Evolutionary conservation across 352 stramenopile species (phyloP).

Genomic region (Phytophthora uliginosa): DNA sequence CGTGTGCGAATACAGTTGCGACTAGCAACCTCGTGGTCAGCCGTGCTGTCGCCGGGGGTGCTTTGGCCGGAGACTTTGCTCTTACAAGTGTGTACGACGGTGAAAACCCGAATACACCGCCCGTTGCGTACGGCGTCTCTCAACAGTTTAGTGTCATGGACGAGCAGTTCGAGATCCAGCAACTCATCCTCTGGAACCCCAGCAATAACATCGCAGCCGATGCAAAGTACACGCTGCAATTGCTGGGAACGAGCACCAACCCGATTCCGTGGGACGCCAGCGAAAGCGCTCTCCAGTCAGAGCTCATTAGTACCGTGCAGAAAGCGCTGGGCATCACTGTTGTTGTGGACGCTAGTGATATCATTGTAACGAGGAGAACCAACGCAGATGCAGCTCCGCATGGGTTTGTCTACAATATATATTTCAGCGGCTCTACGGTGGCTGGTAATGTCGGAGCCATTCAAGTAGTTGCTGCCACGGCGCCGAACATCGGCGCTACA

Average conservation of each 20-base stretch:
- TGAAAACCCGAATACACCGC: slow-evolving; percentile 45
- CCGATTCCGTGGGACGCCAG: slow-evolving; percentile 67
- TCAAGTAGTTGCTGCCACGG: slow-evolving; percentile 15
- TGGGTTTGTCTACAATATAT: slow-evolving; percentile 79
- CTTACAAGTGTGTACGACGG: slow-evolving; percentile 60
- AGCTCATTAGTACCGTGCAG: slow-evolving; percentile 27
- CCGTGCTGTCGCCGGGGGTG: slow-evolving; percentile 34
- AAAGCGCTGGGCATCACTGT: background rate
- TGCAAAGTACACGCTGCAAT: background rate
- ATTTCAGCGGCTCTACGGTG: slow-evolving; percentile 66
- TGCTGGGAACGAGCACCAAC: slow-evolving; percentile 20
- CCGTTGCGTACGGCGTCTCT: slow-evolving; percentile 64
- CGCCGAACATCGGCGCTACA: slow-evolving; percentile 40
- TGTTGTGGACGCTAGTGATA: slow-evolving; percentile 37
- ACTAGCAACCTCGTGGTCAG: slow-evolving; percentile 31
- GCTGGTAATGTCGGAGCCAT: slow-evolving; percentile 41
- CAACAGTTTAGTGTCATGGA: slow-evolving; percentile 73
- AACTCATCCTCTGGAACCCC: slow-evolving; percentile 57
- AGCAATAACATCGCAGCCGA: background rate
- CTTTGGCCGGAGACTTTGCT: slow-evolving; percentile 46
- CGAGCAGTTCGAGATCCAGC: slow-evolving; percentile 71
- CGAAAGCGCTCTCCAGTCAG: slow-evolving; percentile 40
- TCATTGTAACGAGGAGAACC: slow-evolving; percentile 61
- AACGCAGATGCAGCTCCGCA: slow-evolving; percentile 52
- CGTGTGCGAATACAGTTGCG: slow-evolving; percentile 10